Base-by-base conservation (phyloP, 1,139 yeast species). In the Hanseniaspora gamundiae region DNA sequence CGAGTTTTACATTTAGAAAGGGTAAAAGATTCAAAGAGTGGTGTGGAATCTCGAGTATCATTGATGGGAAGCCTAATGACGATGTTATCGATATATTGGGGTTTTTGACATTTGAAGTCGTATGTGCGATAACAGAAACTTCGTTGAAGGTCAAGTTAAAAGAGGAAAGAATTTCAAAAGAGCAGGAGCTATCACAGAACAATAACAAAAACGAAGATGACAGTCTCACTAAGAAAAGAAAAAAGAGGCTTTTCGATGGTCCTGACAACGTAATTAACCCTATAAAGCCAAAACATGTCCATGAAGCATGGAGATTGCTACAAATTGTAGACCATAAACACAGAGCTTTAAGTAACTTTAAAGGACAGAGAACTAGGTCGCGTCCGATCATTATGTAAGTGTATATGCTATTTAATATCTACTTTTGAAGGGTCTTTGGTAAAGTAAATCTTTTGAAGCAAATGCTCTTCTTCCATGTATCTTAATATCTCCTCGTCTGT, bases 41-140 rank as follows among this genome's bases (percentile, higher is more conserved):
- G 98, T 93, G 95, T 7, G 94, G 93, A 17, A 76, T 91, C 42
- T 66, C 86, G 0, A 82, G 78, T 46, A 65, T 93, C 41, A 82
- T 94, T 17, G 98, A 93, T 51, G 77, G 93, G 19, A 76, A 93
- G 55, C 95, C 97, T 2, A 85, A 84, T 57, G 98, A 91, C 62
- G 99, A 91, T 68, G 95, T 91, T 26, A 80, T 93, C 50, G 99
- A 91, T 67, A 91, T 91, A 39, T 68, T 91, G 40, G 99, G 99
- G 19, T 91, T 91, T 56, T 65, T 91, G 48, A 93, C 98, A 0
- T 91, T 93, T 66, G 99, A 91, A 61, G 87, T 91, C 59, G 98
- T 91, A 2, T 93, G 98, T 56, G 80, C 93, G 10, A 65, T 91
- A 47, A 91, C 98, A 0, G 97, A 91, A 62, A 86, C 82, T 54